Conservation (phyloP, 75 land plant genomes). For the Larix kaempferi region DNA sequence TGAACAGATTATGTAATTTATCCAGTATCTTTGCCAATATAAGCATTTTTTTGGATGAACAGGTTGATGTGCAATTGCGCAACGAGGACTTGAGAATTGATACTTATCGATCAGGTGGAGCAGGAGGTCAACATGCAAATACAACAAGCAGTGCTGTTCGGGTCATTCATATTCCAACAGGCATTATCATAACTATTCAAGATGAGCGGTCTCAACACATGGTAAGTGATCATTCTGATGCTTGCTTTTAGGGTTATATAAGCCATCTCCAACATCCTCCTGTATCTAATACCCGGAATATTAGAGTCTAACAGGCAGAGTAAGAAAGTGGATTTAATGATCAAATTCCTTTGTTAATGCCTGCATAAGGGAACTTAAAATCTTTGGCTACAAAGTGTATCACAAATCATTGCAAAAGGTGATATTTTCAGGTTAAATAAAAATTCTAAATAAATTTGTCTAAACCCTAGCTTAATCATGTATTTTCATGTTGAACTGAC, state of each 20-base stretch:
- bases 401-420: background rate
- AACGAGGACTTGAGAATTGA: constrained; percentile 90
- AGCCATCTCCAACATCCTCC: background rate
- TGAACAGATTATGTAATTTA: background rate
- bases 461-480: too few species aligned
- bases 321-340: background rate
- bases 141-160: constrained; percentile 97
- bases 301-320: background rate
- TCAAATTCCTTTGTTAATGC: background rate
- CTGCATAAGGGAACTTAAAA: background rate
- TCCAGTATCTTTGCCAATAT: background rate
- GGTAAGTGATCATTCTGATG: constrained; percentile 25
- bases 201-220: constrained; percentile 95
- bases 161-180: constrained; percentile 82
- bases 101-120: constrained; percentile 90
- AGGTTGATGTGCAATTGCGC: constrained; percentile 90
- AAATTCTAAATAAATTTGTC: too few species aligned
- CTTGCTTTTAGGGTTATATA: too few species aligned
- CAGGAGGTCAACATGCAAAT: constrained; percentile 94
- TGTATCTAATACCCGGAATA: background rate
- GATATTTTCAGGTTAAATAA: background rate
- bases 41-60: constrained; percentile 3
- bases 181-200: constrained; percentile 75
- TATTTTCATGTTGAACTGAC: too few species aligned
- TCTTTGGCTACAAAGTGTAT: background rate